These are phyloP conservation scores for Astrothelium subdiscretum DNA, from an alignment of 495 filamentous ascomycete species.

Conservation along the genomic window DNA sequence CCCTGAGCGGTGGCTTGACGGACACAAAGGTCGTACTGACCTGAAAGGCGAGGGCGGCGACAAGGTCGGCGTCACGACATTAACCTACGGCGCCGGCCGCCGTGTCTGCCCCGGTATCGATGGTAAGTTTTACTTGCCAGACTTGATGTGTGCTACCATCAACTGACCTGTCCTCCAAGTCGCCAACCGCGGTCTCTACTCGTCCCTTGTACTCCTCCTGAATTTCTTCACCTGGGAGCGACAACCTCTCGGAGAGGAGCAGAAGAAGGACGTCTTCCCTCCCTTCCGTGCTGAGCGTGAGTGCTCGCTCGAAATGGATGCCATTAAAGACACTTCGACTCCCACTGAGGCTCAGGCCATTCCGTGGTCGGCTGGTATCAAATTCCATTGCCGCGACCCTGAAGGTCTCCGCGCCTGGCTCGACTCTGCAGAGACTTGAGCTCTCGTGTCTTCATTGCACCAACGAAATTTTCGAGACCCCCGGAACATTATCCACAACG, in stretches of 20 bases:
- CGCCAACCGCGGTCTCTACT: background rate
- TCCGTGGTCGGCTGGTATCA: background rate
- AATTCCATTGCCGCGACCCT: background rate
- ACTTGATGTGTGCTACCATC: background rate
- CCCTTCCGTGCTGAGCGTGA: background rate
- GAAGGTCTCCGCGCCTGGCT: background rate
- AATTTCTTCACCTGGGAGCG: background rate
- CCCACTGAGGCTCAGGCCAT: background rate
- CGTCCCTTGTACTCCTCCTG: background rate
- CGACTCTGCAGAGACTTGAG: background rate
- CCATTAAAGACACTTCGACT: background rate
- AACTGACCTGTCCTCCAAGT: background rate
- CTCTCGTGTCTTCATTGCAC: background rate
- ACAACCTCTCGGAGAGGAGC: background rate
- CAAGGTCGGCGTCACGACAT: background rate
- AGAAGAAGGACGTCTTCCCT: background rate
- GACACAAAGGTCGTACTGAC: background rate
- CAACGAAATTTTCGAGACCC: no score
- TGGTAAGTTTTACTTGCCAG: background rate
- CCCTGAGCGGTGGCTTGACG: background rate
- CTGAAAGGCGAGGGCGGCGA: background rate
- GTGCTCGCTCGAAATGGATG: background rate
- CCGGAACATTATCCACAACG: no score
- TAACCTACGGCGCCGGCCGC: background rate
- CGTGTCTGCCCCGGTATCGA: background rate